These are phyloP conservation scores for Metrosideros polymorpha DNA, from an alignment of 441 rosid genomes.

Conservation along the genomic window DNA sequence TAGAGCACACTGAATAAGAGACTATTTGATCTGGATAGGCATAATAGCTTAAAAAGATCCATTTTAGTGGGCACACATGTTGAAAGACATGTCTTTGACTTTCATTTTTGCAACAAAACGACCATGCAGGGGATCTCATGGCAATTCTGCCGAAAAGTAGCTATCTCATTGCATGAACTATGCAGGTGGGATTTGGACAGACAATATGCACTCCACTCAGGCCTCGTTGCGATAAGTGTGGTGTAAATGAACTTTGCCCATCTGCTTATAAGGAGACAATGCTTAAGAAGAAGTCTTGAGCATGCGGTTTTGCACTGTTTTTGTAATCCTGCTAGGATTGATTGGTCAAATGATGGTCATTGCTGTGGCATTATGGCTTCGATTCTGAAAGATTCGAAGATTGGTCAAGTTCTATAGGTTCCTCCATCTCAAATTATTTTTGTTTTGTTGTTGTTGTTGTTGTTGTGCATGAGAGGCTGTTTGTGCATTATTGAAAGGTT, in stretches of 20 bases:
- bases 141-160: background rate
- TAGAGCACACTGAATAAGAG: background rate
- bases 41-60: background rate
- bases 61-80: background rate
- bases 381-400: background rate
- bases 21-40: background rate
- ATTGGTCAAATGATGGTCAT: background rate
- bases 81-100: background rate
- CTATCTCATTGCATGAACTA: background rate
- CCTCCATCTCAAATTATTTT: background rate
- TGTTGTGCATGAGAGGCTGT: background rate
- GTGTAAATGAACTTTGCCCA: slow-evolving; percentile 58
- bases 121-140: background rate
- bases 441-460: background rate
- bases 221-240: slow-evolving; percentile 67
- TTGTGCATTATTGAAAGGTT: background rate
- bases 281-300: background rate
- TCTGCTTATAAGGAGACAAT: slow-evolving; percentile 73
- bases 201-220: slow-evolving; percentile 81
- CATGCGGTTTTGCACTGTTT: background rate
- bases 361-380: rapidly evolving
- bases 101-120: background rate
- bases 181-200: slow-evolving; percentile 94
- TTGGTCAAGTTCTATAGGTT: background rate
- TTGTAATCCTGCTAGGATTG: background rate